Percentiles rank a stretch among this genome's conserved stretches.
These are phyloP conservation scores for Backusella australiensis DNA, from an alignment of 192 early-diverging fungal genomes.

Conservation along the genomic window DNA sequence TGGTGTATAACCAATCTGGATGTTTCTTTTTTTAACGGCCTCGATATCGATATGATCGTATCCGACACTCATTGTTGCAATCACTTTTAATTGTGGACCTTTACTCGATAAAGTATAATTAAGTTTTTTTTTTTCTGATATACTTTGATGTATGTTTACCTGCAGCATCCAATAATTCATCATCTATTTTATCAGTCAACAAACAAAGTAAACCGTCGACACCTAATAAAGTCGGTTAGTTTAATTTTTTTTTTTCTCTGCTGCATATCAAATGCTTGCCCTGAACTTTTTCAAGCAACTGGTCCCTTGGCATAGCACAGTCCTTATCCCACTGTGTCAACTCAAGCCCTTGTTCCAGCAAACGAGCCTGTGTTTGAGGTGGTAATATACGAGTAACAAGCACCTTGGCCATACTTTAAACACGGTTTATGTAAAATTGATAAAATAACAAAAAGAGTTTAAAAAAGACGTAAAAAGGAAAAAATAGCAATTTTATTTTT, in stretches of 20 bases:
- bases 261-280: conserved; percentile 19
- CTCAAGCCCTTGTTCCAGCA: conserved; percentile 37
- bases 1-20: conserved; percentile 80
- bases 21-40: conserved; percentile 46
- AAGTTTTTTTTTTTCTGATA: background rate
- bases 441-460: background rate
- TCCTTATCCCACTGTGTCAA: conserved; percentile 57
- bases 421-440: background rate
- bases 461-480: background rate
- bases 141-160: conserved; percentile 27
- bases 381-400: conserved; percentile 32
- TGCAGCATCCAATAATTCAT: conserved; percentile 63
- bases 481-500: background rate
- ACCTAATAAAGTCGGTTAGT: conserved; percentile 11
- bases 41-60: conserved; percentile 76
- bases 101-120: background rate
- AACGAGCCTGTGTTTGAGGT: conserved; percentile 25
- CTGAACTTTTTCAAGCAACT: conserved; percentile 47
- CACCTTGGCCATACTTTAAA: conserved; percentile 7
- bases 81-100: conserved; percentile 58
- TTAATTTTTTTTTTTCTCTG: background rate
- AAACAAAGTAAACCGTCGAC: conserved; percentile 64
- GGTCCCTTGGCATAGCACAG: conserved; percentile 42
- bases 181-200: conserved; percentile 73
- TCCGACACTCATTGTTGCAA: conserved; percentile 82